Conservation (phyloP, 371 early-diverging fungal species). For the Actinomortierella wolfii region DNA sequence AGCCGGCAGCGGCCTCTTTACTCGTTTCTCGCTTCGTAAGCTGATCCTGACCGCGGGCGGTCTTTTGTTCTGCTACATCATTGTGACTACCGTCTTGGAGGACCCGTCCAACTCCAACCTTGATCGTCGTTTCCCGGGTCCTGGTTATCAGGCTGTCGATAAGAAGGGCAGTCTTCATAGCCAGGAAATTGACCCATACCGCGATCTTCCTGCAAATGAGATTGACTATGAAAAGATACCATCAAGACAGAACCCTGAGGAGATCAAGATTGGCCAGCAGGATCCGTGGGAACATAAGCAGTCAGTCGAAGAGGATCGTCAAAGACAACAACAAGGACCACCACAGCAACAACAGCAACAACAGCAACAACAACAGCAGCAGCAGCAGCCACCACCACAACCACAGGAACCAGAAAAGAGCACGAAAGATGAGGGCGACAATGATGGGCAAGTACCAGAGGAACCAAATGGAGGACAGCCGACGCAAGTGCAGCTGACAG, state of each 20-base stretch:
- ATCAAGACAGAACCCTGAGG: too few species aligned
- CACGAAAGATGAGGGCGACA: constrained; percentile 3
- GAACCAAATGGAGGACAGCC: constrained; percentile 11
- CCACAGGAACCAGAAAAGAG: constrained; percentile 3
- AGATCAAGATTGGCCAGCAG: too few species aligned
- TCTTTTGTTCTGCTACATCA: constrained; percentile 32
- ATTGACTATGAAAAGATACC: too few species aligned
- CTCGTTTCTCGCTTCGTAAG: constrained; percentile 19
- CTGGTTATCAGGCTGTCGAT: too few species aligned
- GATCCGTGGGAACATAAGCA: too few species aligned
- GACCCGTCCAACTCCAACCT: not conserved
- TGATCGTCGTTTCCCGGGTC: too few species aligned
- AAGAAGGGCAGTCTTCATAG: too few species aligned
- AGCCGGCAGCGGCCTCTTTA: not conserved
- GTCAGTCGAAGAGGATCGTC: too few species aligned
- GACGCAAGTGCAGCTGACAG: constrained; percentile 4
- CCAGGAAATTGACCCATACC: too few species aligned
- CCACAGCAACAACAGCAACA: not conserved
- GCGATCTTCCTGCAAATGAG: too few species aligned
- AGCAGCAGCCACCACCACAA: constrained; percentile 1
- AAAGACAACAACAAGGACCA: constrained; percentile 1
- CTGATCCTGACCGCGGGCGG: constrained; percentile 30
- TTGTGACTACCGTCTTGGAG: constrained; percentile 25
- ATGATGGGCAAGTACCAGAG: not conserved
- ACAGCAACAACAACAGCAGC: not conserved